phyloP scores from a whole-genome alignment of 768 basidiomycete species.

The Tulasnella sp. region DNA sequence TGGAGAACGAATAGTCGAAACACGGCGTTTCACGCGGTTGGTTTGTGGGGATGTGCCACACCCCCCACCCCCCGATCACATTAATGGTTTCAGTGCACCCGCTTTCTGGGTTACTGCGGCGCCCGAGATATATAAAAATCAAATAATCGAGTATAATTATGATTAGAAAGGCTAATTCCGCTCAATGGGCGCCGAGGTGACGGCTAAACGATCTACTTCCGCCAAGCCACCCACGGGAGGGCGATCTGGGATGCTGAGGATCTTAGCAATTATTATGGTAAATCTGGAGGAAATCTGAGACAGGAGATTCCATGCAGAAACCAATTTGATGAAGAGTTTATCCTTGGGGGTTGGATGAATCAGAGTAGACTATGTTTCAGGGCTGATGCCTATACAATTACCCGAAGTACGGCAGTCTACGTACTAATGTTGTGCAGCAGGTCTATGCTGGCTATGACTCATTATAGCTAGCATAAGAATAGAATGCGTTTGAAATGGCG shows the following conservation, averaged over 20 bases:
- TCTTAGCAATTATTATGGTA: too few species aligned
- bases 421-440: neutral
- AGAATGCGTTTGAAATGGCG: neutral
- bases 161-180: too few species aligned
- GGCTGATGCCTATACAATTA: neutral
- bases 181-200: too few species aligned
- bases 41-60: neutral
- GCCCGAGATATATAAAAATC: too few species aligned
- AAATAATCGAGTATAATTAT: too few species aligned
- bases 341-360: neutral
- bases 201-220: too few species aligned
- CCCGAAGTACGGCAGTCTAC: neutral
- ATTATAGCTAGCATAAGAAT: neutral
- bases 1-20: constrained; percentile 10
- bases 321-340: neutral
- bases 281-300: neutral
- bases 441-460: neutral
- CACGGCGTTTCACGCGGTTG: neutral
- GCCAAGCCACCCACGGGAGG: too few species aligned
- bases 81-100: too few species aligned
- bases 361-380: neutral
- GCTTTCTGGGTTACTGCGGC: too few species aligned
- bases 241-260: too few species aligned
- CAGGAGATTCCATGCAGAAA: neutral
- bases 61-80: too few species aligned